phyloP scores from a whole-genome alignment of 352 stramenopile genomes.

The Phytophthora kernoviae region DNA sequence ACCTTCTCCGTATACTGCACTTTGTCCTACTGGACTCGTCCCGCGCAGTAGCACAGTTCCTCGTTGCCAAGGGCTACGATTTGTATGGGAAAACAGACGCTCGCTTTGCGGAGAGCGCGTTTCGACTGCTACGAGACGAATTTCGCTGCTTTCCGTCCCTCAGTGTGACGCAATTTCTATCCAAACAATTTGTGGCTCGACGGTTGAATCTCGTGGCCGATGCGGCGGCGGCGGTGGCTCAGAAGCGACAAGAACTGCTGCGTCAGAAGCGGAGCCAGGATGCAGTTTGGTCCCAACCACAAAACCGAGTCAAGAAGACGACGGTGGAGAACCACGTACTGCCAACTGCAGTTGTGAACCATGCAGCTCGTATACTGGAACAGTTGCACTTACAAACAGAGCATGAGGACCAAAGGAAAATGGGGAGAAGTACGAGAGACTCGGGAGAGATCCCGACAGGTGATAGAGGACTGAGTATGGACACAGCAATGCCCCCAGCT shows the following conservation, averaged over 20 bases:
- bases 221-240: conserved; percentile 44
- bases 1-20: conserved; percentile 74
- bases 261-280: conserved; percentile 48
- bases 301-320: conserved; percentile 26
- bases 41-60: conserved; percentile 58
- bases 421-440: background rate
- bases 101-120: conserved; percentile 76
- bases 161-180: conserved; percentile 68
- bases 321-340: conserved; percentile 55
- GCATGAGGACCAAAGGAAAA: background rate
- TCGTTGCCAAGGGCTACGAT: conserved; percentile 68
- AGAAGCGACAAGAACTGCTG: conserved; percentile 56
- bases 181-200: conserved; percentile 57
- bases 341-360: conserved; percentile 21
- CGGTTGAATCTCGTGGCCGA: conserved; percentile 67
- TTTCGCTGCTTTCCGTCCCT: conserved; percentile 76
- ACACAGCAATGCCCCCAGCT: background rate
- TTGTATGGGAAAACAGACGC: conserved; percentile 79
- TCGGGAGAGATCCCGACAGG: conserved; percentile 8
- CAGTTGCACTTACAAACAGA: conserved; percentile 24
- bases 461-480: background rate
- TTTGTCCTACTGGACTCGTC: conserved; percentile 79
- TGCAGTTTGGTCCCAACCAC: conserved; percentile 58
- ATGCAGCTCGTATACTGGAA: conserved; percentile 43
- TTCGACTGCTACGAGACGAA: conserved; percentile 74